phyloP scores from a whole-genome alignment of 768 basidiomycete genomes.

The Hydnum rufescens region DNA sequence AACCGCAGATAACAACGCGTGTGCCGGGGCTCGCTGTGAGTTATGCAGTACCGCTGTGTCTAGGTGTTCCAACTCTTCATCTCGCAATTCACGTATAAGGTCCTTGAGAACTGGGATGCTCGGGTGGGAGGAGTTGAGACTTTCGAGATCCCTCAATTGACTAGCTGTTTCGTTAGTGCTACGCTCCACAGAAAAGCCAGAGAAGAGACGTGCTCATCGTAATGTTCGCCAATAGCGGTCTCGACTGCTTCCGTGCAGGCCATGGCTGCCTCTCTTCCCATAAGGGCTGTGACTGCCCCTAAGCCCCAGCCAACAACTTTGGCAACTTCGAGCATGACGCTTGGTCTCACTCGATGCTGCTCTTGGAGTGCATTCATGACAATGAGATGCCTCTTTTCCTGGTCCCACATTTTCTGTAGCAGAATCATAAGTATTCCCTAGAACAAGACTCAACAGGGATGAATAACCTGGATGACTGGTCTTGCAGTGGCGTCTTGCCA shows the following conservation, averaged over 20 bases:
- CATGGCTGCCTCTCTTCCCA: slow-evolving; percentile 92
- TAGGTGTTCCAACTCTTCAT: slow-evolving; percentile 89
- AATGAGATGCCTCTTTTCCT: slow-evolving; percentile 75
- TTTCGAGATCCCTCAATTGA: slow-evolving; percentile 59
- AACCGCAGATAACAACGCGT: slow-evolving; percentile 71
- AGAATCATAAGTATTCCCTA: slow-evolving; percentile 3
- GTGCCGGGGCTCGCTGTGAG: slow-evolving; percentile 78
- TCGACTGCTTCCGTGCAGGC: slow-evolving; percentile 97
- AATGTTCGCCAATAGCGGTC: slow-evolving; percentile 95
- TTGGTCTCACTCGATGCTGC: slow-evolving; percentile 74
- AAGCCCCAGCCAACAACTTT: slow-evolving; percentile 75
- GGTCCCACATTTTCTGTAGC: slow-evolving; percentile 85
- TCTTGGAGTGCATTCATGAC: slow-evolving; percentile 72
- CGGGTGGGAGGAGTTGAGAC: slow-evolving; percentile 44
- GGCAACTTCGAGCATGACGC: slow-evolving; percentile 63
- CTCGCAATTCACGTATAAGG: slow-evolving; percentile 66
- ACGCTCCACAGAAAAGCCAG: not conserved
- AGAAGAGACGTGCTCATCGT: slow-evolving; percentile 58
- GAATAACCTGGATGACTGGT: slow-evolving; percentile 53
- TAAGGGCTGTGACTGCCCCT: slow-evolving; percentile 64
- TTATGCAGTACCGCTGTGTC: slow-evolving; percentile 77
- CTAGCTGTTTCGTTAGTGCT: too few relatives aligned
- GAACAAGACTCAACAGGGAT: not conserved
- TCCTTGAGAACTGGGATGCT: slow-evolving; percentile 56
- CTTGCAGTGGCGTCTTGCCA: slow-evolving; percentile 35